phyloP scores from a whole-genome alignment of 176 grass and related monocot genomes.

The Oryza australiensis region DNA sequence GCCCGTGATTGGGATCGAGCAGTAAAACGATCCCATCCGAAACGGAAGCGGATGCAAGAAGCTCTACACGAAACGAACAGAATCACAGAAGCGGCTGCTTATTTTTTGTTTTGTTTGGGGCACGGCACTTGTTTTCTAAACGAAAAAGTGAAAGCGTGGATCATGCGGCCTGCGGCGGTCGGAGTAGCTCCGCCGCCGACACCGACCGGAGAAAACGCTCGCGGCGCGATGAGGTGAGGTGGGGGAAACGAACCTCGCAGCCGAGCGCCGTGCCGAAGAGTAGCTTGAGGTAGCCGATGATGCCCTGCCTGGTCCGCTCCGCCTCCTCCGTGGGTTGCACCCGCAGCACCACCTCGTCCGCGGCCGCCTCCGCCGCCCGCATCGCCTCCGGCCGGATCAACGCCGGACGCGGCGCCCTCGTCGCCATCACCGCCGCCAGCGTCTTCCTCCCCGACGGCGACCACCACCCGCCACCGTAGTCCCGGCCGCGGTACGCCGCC shows the following conservation, averaged over 20 bases:
- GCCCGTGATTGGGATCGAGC: not conserved
- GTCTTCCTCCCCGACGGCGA: not conserved
- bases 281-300: conserved; percentile 48
- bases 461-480: not conserved
- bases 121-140: not conserved
- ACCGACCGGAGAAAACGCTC: not conserved
- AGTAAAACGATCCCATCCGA: not conserved
- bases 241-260: conserved; percentile 44
- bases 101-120: not conserved
- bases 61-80: not conserved
- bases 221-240: not conserved
- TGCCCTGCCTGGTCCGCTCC: conserved; percentile 44
- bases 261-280: conserved; percentile 55
- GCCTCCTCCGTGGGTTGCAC: conserved; percentile 70
- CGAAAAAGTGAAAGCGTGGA: not conserved
- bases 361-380: conserved; percentile 47
- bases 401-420: not conserved
- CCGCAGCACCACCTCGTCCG: conserved; percentile 46
- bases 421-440: conserved; percentile 16
- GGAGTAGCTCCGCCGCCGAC: not conserved
- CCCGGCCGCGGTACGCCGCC: not conserved
- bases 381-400: conserved; percentile 16
- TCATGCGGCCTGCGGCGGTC: not conserved
- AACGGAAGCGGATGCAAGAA: not conserved
- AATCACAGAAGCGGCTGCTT: not conserved